A percentile compares a stretch with the other conserved stretches of the same genome.
These are phyloP conservation scores for Knoxia roxburghii DNA, from an alignment of 257 asterid species.

Conservation along the genomic window DNA sequence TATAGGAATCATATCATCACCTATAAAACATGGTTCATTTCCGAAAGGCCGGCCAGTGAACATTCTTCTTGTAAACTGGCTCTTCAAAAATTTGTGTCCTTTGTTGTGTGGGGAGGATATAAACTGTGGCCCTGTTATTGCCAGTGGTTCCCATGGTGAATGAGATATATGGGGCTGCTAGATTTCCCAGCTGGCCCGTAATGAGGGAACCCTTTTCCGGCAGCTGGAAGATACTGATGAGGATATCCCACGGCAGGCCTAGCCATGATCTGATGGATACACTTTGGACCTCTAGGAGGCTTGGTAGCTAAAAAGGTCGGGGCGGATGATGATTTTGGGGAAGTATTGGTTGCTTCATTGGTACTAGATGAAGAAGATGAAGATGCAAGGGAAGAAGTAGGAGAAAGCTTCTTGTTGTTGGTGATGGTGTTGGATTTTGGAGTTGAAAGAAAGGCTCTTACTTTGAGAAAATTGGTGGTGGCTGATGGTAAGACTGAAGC, in stretches of 20 bases:
- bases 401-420: constrained; percentile 32
- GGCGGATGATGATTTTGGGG: constrained; percentile 46
- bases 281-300: constrained; percentile 20
- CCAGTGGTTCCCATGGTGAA: constrained; percentile 55
- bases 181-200: constrained; percentile 29
- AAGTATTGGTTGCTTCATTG: constrained; percentile 21
- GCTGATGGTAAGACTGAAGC: constrained; percentile 22
- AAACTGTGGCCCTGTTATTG: constrained; percentile 27
- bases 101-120: background rate
- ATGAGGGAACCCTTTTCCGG: constrained; percentile 32
- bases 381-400: constrained; percentile 46
- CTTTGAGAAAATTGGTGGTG: constrained; percentile 33
- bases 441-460: constrained; percentile 55
- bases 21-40: background rate
- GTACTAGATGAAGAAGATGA: constrained; percentile 31
- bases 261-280: constrained; percentile 26
- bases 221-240: constrained; percentile 22
- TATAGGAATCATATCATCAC: background rate
- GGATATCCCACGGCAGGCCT: constrained; percentile 42
- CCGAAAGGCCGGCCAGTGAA: background rate
- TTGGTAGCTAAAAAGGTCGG: constrained; percentile 16
- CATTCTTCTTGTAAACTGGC: background rate
- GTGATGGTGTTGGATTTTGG: constrained; percentile 31
- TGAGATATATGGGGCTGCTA: constrained; percentile 35
- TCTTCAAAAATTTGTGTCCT: background rate